Evolutionary conservation across 305 asterid genomes (phyloP).

Genomic region (Fraxinus sp.): DNA sequence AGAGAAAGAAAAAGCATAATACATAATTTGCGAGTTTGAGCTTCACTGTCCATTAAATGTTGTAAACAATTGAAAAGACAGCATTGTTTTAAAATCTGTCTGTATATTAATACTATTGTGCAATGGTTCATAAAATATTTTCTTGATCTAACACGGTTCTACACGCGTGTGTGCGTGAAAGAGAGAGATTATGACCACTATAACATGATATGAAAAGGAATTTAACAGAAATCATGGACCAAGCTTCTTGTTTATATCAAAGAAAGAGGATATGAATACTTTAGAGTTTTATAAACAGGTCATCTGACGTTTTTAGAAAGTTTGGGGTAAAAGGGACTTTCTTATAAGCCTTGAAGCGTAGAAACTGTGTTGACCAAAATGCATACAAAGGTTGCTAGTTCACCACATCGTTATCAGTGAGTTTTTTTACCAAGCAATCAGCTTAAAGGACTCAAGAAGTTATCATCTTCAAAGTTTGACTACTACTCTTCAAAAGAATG

Average conservation of each 20-base stretch:
- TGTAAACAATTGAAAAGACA: not conserved
- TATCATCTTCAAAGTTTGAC: not conserved
- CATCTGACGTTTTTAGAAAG: not conserved
- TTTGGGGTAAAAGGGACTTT: not conserved
- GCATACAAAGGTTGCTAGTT: not conserved
- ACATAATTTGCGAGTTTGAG: not conserved
- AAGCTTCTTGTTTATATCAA: not conserved
- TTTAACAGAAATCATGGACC: not conserved
- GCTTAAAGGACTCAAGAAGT: slow-evolving; percentile 12
- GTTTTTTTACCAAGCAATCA: not conserved
- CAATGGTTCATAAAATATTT: not conserved
- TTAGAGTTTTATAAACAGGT: not conserved
- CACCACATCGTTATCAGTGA: not conserved
- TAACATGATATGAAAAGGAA: not conserved
- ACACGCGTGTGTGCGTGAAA: not conserved
- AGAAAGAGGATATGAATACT: not conserved
- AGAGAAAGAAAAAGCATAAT: not conserved
- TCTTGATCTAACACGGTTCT: not conserved
- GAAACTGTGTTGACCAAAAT: not conserved
- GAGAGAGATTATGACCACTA: not conserved
- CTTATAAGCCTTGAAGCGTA: not conserved
- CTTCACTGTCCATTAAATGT: not conserved
- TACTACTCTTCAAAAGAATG: not conserved
- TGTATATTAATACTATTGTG: not conserved
- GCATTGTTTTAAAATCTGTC: not conserved